Base-by-base conservation (phyloP, 176 grass and related monocot genomes). In the Paspalum notatum region DNA sequence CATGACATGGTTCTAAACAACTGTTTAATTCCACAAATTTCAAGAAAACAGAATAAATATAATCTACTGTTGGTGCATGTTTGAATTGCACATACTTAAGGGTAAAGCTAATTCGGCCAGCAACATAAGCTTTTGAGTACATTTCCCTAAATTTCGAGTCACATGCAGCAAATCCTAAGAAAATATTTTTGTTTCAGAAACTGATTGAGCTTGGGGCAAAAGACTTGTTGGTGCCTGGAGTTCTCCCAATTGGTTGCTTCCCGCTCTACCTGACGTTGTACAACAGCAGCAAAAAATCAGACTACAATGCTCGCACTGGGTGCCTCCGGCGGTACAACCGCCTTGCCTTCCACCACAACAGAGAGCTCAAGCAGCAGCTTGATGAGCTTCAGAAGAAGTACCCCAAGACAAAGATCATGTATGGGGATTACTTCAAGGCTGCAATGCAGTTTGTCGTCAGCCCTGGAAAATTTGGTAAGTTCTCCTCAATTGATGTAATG, bases 231-330 rank as follows among this genome's bases (percentile, higher is more conserved):
- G 92, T 98, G 49, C 95, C 92, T 2, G 90, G 89, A 20, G 71
- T 98, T 77, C 85, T 98, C 13, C 92, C 95, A 12, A 90, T 91
- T 12, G 95, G 95, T 40, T 98, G 95, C 83, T 94, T 98, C 70
- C 92, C 95, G 0, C 9, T 98, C 74, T 98, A 98, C 71, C 71
- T 98, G 61, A 94, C 95, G 5, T 66, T 98, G 14, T 98, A 98
- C 78, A 90, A 85, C 76, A 90, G 77, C 55, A 89, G 73, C 79
- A 90, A 50, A 3, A 87, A 89, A 59, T 24, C 83, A 0, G 95
- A 94, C 55, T 98, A 94, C 83, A 94, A 94, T 0, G 43, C 86
- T 8, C 78, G 90, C 58, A 94, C 88, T 0, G 92, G 92, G 12
- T 98, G 95, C 90, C 88, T 94, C 32, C 79, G 92, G 82, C 91